phyloP scores from a whole-genome alignment of 2,329 filamentous ascomycete species.

The Ascocoryne sarcoides region DNA sequence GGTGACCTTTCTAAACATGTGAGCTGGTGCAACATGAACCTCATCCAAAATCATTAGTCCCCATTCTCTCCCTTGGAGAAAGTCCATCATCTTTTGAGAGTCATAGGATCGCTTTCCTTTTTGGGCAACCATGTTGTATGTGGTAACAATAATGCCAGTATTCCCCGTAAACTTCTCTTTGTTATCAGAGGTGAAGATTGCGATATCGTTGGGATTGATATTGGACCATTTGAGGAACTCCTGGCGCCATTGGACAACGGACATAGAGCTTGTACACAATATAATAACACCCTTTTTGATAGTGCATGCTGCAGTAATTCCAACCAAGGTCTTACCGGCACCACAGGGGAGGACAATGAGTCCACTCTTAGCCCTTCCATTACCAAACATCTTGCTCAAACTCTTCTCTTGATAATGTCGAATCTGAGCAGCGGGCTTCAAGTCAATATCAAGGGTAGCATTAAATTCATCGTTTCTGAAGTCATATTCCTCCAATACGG shows the following conservation, averaged over 20 bases:
- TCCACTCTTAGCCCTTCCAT: slow-evolving; percentile 91
- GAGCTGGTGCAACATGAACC: slow-evolving; percentile 94
- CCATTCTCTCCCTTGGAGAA: slow-evolving; percentile 84
- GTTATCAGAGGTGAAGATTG: slow-evolving; percentile 88
- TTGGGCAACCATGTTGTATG: slow-evolving; percentile 98
- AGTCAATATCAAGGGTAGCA: slow-evolving; percentile 84
- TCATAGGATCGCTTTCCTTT: slow-evolving; percentile 82
- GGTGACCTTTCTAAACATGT: slow-evolving; percentile 92
- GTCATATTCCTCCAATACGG: slow-evolving; percentile 93
- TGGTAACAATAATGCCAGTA: slow-evolving; percentile 94
- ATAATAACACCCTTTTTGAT: slow-evolving; percentile 96
- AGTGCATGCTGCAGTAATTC: slow-evolving; percentile 96
- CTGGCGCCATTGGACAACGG: slow-evolving; percentile 89
- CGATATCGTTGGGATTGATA: slow-evolving; percentile 86
- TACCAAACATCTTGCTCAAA: slow-evolving; percentile 98
- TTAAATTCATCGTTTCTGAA: slow-evolving; percentile 88
- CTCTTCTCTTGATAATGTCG: slow-evolving; percentile 95
- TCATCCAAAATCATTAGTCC: slow-evolving; percentile 95
- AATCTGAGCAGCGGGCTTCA: slow-evolving; percentile 83
- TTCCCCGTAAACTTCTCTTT: slow-evolving; percentile 80
- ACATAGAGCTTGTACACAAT: slow-evolving; percentile 95
- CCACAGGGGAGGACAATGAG: slow-evolving; percentile 96
- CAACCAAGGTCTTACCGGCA: slow-evolving; percentile 92
- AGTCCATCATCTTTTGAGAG: slow-evolving; percentile 95
- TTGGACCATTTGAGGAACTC: slow-evolving; percentile 99